A percentile compares a stretch with the other conserved stretches of the same genome.
Evolutionary conservation across 1,284 basidiomycete species (phyloP).

Genomic region (Mycosarcoma maydis): DNA sequence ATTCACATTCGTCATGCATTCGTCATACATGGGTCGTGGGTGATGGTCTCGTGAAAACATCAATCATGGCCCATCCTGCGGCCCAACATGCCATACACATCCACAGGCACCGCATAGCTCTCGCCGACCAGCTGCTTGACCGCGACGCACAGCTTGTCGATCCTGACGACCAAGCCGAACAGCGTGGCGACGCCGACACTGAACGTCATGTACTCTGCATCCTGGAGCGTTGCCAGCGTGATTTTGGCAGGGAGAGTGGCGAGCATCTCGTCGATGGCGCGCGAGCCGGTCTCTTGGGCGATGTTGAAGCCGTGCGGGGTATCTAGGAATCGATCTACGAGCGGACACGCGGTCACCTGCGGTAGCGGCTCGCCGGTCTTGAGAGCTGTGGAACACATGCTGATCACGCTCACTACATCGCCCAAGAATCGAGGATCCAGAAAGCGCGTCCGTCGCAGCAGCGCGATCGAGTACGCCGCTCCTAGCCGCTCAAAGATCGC

Average conservation of each 20-base stretch:
- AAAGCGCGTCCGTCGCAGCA: conserved; percentile 79
- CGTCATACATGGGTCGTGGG: no score
- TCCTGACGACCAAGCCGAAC: conserved; percentile 74
- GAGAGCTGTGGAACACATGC: conserved; percentile 71
- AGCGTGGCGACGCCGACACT: conserved; percentile 74
- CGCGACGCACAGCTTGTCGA: conserved; percentile 79
- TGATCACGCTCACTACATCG: conserved; percentile 70
- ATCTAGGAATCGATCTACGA: conserved; percentile 76
- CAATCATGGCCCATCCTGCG: not conserved
- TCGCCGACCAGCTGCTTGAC: conserved; percentile 82
- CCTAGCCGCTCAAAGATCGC: conserved; percentile 44
- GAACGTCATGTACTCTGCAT: conserved; percentile 49
- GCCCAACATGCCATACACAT: conserved; percentile 26
- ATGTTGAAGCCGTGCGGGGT: conserved; percentile 66
- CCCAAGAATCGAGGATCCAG: conserved; percentile 83
- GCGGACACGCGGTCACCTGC: conserved; percentile 84
- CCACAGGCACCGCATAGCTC: conserved; percentile 70
- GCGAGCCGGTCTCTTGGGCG: not conserved
- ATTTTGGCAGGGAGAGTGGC: conserved; percentile 21
- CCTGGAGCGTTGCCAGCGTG: conserved; percentile 26
- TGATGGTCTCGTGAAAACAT: no score
- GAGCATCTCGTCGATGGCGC: conserved; percentile 11
- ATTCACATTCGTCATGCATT: no score
- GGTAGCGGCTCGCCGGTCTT: conserved; percentile 81
- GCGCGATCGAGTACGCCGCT: conserved; percentile 70